A percentile compares a stretch with the other conserved stretches of the same genome.
Evolutionary conservation across 352 stramenopile species (phyloP).

Genomic region (Globisporangium abappressorium): DNA sequence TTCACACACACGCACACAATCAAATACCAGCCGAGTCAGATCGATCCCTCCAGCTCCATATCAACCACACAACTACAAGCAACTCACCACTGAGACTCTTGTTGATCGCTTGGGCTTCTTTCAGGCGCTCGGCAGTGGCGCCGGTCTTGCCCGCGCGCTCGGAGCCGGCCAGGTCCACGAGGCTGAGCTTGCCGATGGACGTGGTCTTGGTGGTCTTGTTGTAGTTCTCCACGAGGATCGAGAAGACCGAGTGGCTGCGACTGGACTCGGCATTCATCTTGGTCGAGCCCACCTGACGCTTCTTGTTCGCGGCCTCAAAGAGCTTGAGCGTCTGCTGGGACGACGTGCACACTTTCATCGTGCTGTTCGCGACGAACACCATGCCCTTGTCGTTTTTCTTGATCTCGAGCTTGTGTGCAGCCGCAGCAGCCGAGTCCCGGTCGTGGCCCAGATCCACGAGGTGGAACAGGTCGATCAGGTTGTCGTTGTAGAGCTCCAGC

Average conservation of each 20-base stretch:
- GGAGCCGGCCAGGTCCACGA: conserved; percentile 87
- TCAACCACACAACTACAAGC: background rate
- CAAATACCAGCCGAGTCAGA: background rate
- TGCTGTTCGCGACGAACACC: conserved; percentile 88
- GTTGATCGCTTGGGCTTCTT: conserved; percentile 90
- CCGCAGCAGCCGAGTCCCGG: conserved; percentile 15
- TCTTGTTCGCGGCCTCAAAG: conserved; percentile 87
- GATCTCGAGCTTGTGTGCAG: conserved; percentile 88
- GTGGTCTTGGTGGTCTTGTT: conserved; percentile 88
- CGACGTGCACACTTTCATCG: conserved; percentile 67
- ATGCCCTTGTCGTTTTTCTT: conserved; percentile 92
- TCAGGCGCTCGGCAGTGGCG: conserved; percentile 79
- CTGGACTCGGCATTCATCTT: conserved; percentile 93
- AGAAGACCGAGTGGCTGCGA: conserved; percentile 90
- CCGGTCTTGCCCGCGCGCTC: conserved; percentile 86
- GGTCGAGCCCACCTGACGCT: conserved; percentile 87
- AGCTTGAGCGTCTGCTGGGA: conserved; percentile 79
- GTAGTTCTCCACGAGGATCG: conserved; percentile 84
- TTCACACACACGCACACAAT: background rate
- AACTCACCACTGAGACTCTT: conserved; percentile 79
- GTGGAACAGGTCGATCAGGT: conserved; percentile 86
- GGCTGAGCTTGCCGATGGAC: conserved; percentile 77
- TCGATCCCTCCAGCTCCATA: background rate
- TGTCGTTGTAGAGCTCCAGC: conserved; percentile 93
- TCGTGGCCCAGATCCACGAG: conserved; percentile 63